Evolutionary conservation across 192 early-diverging fungal genomes (phyloP).

Genomic region (Phlyctochytrium arcticum): DNA sequence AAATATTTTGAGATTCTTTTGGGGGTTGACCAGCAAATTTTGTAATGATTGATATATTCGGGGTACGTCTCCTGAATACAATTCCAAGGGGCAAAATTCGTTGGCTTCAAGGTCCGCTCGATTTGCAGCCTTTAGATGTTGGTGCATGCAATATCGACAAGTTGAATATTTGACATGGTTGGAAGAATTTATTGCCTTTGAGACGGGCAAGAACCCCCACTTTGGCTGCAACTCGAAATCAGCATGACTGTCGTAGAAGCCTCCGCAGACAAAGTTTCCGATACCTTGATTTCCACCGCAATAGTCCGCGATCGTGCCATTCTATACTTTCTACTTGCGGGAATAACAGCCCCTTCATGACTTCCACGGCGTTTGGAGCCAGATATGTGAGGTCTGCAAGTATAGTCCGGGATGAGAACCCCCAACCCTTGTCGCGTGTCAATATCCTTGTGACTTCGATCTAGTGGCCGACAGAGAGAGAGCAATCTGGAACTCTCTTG

Average conservation of each 20-base stretch:
- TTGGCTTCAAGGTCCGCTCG: constrained; percentile 22
- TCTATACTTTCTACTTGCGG: no score
- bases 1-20: constrained; percentile 56
- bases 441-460: not conserved
- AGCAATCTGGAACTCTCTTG: no score
- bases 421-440: constrained; percentile 1
- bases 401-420: constrained; percentile 19
- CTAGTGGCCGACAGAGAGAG: no score
- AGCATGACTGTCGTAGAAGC: no score
- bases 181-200: constrained; percentile 29
- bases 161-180: constrained; percentile 49
- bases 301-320: no score
- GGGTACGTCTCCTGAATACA: constrained; percentile 42
- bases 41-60: constrained; percentile 37
- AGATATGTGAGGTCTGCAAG: not conserved
- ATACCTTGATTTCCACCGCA: constrained; percentile 19
- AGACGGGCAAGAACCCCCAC: constrained; percentile 64
- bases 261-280: no score
- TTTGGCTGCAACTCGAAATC: constrained; percentile 69
- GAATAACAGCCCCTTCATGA: not conserved
- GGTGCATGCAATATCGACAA: constrained; percentile 78
- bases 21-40: constrained; percentile 36
- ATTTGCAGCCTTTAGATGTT: constrained; percentile 45
- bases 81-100: constrained; percentile 67
- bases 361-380: not conserved